These are phyloP conservation scores for Saccharomycopsis guyanensis DNA, from an alignment of 805 yeast species.

Conservation along the genomic window DNA sequence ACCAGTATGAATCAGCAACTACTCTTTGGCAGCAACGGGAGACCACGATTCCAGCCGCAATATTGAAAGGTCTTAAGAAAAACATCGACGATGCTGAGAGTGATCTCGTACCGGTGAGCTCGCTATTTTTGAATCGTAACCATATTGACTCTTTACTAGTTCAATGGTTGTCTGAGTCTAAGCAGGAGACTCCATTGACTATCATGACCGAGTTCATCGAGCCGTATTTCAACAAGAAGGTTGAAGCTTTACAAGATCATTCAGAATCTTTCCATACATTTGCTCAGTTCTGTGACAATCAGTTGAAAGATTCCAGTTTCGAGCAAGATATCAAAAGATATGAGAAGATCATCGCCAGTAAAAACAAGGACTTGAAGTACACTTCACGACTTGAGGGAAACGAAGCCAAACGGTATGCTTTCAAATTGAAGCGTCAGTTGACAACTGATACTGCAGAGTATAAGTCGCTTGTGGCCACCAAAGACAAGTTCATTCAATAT, in stretches of 20 bases:
- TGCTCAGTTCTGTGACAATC: constrained; percentile 70
- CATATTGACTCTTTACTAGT: constrained; percentile 38
- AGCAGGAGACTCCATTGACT: constrained; percentile 54
- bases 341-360: constrained; percentile 34
- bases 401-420: constrained; percentile 45
- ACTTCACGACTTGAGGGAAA: constrained; percentile 40
- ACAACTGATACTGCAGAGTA: constrained; percentile 43
- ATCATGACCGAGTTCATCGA: constrained; percentile 53
- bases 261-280: constrained; percentile 46
- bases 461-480: constrained; percentile 31
- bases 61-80: constrained; percentile 34
- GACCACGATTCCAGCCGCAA: constrained; percentile 45
- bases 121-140: constrained; percentile 23
- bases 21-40: constrained; percentile 62
- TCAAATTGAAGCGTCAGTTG: constrained; percentile 41
- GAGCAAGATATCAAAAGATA: constrained; percentile 38
- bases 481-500: constrained; percentile 38
- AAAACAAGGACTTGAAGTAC: constrained; percentile 41
- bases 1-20: constrained; percentile 45
- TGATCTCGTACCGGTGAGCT: constrained; percentile 16
- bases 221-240: constrained; percentile 24
- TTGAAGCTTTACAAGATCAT: background rate
- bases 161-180: constrained; percentile 65
- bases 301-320: constrained; percentile 39
- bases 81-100: constrained; percentile 11